Evolutionary conservation across 2,329 filamentous ascomycete species (phyloP), one percentile per base, ranked within the genome.

Genomic region (Diaporthe helianthi): DNA sequence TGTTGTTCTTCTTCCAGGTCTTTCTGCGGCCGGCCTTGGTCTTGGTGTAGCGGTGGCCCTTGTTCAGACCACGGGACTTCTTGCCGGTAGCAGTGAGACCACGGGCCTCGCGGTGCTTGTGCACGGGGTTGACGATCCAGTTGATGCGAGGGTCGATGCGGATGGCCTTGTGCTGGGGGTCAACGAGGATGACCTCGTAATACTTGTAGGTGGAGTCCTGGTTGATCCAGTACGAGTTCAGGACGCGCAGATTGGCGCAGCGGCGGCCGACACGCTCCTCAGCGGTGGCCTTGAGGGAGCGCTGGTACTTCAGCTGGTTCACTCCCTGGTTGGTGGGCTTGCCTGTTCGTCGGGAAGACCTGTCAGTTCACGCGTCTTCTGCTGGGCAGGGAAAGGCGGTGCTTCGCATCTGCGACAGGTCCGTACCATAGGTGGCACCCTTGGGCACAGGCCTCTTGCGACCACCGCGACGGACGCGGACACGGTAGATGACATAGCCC

Each of bases 181-280:
- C 96, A 83, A 99, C 95, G 81, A 98, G 93, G 88, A 99, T 98
- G 85, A 98, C 91, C 88, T 99, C 96, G 89, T 90, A 99, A 93
- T 99, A 99, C 90, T 99, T 99, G 93, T 98, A 99, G 86, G 96
- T 99, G 73, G 94, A 98, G 89, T 99, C 96, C 90, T 98, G 94
- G 93, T 99, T 99, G 89, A 99, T 93, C 97, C 97, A 99, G 94
- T 99, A 99, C 75, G 95, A 98, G 93, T 99, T 99, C 81, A 99
- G 92, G 82, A 99, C 96, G 82, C 96, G 94, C 84, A 99, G 87
- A 88, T 99, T 99, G 86, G 94, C 94, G 89, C 94, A 98, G 84
- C 95, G 94, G 85, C 94, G 94, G 81, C 97, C 96, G 83, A 99
- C 95, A 92, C 96, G 96, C 92, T 99, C 96, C 90, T 99, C 97